Base-by-base conservation (phyloP, 305 asterid species). In the Lippia alba region DNA sequence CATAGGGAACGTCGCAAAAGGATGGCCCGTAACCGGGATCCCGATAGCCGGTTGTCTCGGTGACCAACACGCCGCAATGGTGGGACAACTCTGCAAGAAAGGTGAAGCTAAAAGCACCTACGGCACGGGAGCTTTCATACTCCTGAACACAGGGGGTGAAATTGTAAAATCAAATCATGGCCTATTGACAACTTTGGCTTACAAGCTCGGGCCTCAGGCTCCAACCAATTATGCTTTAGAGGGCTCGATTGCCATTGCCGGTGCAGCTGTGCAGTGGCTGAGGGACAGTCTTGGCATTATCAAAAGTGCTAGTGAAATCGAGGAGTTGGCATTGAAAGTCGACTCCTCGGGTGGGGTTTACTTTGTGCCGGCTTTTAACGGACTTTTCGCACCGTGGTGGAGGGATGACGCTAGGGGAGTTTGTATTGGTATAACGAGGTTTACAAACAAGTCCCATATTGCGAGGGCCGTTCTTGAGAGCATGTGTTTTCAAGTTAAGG, bases 371-470 rank as follows among this genome's bases (percentile, higher is more conserved):
- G 99, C 99, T 0, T 94, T 94, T 55, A 94, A 90, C 59, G 99
- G 99, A 3, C 62, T 94, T 77, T 94, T 94, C 64, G 97, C 99
- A 33, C 99, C 99, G 12, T 91, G 97, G 97, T 94, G 99, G 99
- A 85, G 97, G 11, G 97, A 94, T 50, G 97, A 94, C 76, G 99
- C 99, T 67, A 80, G 99, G 0, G 99, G 99, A 15, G 87, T 94
- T 20, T 87, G 87, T 61, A 81, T 94, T n/a, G 99, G 99, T 7
- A 94, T 94, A 59, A 91, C 99, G 1, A 82, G 97, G 85, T 88
- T 90, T 73, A 91, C 99, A 4, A 89, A 91, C 78, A 94, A 94
- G 74, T 86, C 95, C 77, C 99, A 94, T 71, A 87, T 94, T 75
- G 99, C 99, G 64, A 67, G 97, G 12, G 97, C 97, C 0, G 97